phyloP scores from a whole-genome alignment of 495 filamentous ascomycete genomes.

The Pseudotulostoma volvatum region DNA sequence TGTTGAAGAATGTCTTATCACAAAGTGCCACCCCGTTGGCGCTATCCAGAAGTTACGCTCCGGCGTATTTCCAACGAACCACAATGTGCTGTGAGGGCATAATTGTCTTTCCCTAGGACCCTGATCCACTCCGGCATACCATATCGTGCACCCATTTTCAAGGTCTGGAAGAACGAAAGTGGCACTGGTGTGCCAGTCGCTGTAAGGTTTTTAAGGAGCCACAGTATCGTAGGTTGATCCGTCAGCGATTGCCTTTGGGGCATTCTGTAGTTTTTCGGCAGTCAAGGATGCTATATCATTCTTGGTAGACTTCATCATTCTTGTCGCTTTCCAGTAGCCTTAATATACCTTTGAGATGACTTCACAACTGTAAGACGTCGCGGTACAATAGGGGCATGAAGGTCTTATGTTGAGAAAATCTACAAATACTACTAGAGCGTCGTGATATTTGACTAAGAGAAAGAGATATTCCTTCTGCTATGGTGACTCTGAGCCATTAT shows the following conservation, averaged over 20 bases:
- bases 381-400: conserved; percentile 6
- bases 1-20: too few species aligned
- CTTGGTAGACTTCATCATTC: too few species aligned
- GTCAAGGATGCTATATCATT: not conserved
- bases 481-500: conserved; percentile 7
- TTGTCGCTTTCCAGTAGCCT: conserved; percentile 1
- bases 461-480: conserved; percentile 5
- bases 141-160: conserved; percentile 2
- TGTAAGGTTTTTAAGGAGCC: conserved; percentile 1
- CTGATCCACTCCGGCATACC: too few species aligned
- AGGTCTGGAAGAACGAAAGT: conserved; percentile 1
- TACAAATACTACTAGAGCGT: not conserved
- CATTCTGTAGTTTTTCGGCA: conserved; percentile 1
- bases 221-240: not conserved
- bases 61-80: too few species aligned
- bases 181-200: not conserved
- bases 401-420: conserved; percentile 5
- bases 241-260: not conserved
- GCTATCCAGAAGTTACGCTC: too few species aligned
- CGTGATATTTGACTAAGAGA: not conserved
- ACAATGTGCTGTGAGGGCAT: too few species aligned
- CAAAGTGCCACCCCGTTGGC: too few species aligned
- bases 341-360: conserved; percentile 4
- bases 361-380: conserved; percentile 5
- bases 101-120: too few species aligned